Base-by-base conservation (phyloP, 805 yeast species). In the Kuraishia cidri region DNA sequence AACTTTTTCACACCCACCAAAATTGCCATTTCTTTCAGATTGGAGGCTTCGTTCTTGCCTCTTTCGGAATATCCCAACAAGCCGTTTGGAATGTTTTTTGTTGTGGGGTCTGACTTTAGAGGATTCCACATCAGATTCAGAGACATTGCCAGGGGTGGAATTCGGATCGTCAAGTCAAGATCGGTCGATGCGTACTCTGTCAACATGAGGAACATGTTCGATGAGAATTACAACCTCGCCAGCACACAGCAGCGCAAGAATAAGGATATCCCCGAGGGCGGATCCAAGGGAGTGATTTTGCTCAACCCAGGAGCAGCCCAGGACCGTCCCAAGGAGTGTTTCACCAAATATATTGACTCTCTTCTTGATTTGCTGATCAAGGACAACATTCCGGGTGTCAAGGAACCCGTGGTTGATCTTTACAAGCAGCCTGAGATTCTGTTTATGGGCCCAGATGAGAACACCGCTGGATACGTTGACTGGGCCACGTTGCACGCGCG, bases 401-500 rank as follows among this genome's bases (percentile, higher is more conserved):
- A 85, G 62, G 94, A 82, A 48, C 65, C 75, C 36, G 80, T 87
- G 52, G 88, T 90, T 33, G 97, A 90, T 54, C 65, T 84, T 36
- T 79, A 85, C 54, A 74, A 75, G 36, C 72, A 81, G 50, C 85
- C 83, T 31, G 98, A 90, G 66, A 90, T 92, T 47, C 64, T 92
- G 46, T 90, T 85, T 58, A 81, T 90, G 79, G 98, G 98, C 35
- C 98, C 98, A n/a, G 98, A 90, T 62, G 98, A 90, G 68, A 94
- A 95, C 56, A 88, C 97, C 33, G 97, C 98, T 14, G 81, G 80
- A 16, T 79, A 83, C 50, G 95, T 87, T 33, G 88, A 92, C 58
- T 90, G 97, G 97, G 97, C 98, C 8, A 92, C 97, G 17, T 61
- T 77, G 45, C 97, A 90, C 54, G 97, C 98, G 18, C 76, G 82